Conservation (phyloP, 2,329 filamentous ascomycete species). For the Hypoxylon sp. region DNA sequence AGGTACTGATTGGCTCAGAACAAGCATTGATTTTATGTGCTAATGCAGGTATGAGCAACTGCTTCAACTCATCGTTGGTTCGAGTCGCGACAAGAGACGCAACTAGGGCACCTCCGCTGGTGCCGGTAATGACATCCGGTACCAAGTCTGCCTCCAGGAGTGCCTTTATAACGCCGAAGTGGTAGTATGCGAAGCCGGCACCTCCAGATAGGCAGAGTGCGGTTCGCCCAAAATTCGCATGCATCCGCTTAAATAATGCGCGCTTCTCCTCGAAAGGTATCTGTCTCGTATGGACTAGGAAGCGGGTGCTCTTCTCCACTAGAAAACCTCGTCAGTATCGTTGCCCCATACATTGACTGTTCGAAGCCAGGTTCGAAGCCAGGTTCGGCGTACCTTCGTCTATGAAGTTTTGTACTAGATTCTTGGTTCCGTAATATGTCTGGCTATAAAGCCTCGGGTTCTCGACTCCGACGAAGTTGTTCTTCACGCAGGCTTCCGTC, state of each 20-base stretch:
- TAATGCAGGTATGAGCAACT: slow-evolving; percentile 88
- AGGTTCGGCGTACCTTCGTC: slow-evolving; percentile 75
- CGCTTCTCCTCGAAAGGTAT: slow-evolving; percentile 82
- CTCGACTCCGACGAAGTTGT: slow-evolving; percentile 96
- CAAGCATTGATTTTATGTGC: slow-evolving; percentile 88
- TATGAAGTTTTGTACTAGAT: slow-evolving; percentile 89
- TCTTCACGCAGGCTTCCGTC: slow-evolving; percentile 93
- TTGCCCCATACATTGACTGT: slow-evolving; percentile 30
- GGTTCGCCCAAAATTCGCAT: slow-evolving; percentile 92
- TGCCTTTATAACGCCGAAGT: slow-evolving; percentile 92
- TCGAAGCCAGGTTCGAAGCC: slow-evolving; percentile 48
- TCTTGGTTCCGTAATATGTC: slow-evolving; percentile 98
- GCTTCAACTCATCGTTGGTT: slow-evolving; percentile 90
- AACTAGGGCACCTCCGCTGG: slow-evolving; percentile 92
- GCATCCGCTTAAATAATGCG: slow-evolving; percentile 86
- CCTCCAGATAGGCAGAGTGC: slow-evolving; percentile 94
- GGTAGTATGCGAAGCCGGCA: slow-evolving; percentile 95
- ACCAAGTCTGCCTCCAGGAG: slow-evolving; percentile 87
- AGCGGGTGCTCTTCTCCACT: slow-evolving; percentile 76
- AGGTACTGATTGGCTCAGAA: slow-evolving; percentile 80
- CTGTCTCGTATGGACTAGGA: slow-evolving; percentile 77
- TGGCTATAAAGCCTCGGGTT: slow-evolving; percentile 96
- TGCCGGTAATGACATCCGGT: slow-evolving; percentile 95
- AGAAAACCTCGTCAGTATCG: slow-evolving; percentile 18
- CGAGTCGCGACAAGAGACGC: slow-evolving; percentile 89